phyloP scores from a whole-genome alignment of 257 asterid genomes.

The Nicotiana attenuata region DNA sequence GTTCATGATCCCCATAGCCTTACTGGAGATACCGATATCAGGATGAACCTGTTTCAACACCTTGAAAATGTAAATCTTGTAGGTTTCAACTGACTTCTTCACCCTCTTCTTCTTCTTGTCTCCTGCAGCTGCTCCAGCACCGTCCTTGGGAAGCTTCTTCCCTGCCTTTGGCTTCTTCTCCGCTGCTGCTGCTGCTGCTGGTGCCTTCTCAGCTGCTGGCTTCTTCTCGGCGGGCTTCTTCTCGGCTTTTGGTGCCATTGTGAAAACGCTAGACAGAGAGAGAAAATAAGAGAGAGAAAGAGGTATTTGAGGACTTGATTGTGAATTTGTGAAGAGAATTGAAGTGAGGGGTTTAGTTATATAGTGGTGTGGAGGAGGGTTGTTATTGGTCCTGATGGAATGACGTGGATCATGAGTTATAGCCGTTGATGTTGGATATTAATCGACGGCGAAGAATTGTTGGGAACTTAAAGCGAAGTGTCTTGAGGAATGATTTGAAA shows the following conservation, averaged over 20 bases:
- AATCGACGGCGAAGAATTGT: not conserved
- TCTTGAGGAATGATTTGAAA: not conserved
- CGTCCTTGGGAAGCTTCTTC: not conserved
- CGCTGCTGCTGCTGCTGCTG: not conserved
- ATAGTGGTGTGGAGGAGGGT: not conserved
- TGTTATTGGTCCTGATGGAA: not conserved
- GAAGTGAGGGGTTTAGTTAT: not conserved
- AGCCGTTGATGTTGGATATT: not conserved
- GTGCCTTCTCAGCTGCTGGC: not conserved
- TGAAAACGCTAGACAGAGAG: not conserved
- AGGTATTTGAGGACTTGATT: not conserved
- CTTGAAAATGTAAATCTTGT: too few species aligned
- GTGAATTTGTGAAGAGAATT: not conserved
- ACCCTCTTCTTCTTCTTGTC: not conserved
- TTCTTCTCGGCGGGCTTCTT: not conserved
- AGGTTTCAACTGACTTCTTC: not conserved
- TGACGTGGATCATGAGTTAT: not conserved
- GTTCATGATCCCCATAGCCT: too few species aligned
- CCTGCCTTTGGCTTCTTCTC: constrained; percentile 4
- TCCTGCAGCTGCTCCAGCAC: not conserved
- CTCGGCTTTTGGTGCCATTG: not conserved
- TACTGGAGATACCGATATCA: too few species aligned
- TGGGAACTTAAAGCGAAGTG: too few species aligned
- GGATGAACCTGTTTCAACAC: too few species aligned
- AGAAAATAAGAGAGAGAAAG: too few species aligned